A percentile compares a stretch with the other conserved stretches of the same genome.
Conservation (phyloP, 176 grass and related monocot species). For the Triticum aestivum region IWGSC_CS_RefSeq_v2.1 NC_057799.1:203254700-203255199, state of each 20-base stretch:
- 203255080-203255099: background rate
- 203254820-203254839: background rate
- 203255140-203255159: background rate
- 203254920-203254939: background rate
- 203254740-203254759: background rate
- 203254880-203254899: background rate
- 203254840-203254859: background rate
- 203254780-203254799: background rate
- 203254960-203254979: background rate
- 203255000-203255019: constrained; percentile 12
- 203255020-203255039: constrained; percentile 12
- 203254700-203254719: constrained; percentile 91
- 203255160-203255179: background rate
- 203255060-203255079: constrained; percentile 2
- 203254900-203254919: background rate
- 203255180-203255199: background rate
- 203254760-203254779: background rate
- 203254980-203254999: background rate
- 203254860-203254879: background rate
- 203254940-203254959: background rate
- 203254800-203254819: constrained; percentile 1
- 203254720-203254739: background rate
- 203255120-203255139: background rate
- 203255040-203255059: background rate
- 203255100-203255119: background rate